Percentiles rank a stretch among this genome's conserved stretches.
phyloP scores from a whole-genome alignment of 2,329 filamentous ascomycete species.

The Emmonsiellopsis sp. region DNA sequence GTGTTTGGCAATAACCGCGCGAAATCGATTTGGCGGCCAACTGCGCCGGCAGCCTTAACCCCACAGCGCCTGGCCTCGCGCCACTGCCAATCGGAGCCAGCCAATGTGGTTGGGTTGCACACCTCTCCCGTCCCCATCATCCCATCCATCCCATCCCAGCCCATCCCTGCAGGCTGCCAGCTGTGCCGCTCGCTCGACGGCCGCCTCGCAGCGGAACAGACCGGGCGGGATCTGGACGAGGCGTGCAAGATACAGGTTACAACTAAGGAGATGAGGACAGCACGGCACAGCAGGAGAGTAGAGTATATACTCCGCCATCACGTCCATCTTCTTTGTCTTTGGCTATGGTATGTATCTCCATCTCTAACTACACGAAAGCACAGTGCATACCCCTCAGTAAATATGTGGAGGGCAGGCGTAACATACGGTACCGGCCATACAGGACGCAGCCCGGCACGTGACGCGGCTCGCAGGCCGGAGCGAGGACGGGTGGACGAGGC shows the following conservation, averaged over 20 bases:
- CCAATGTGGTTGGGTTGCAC: no score
- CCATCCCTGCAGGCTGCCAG: no score
- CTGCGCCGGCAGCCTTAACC: no score
- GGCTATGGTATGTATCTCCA: background rate
- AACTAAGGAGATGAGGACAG: background rate
- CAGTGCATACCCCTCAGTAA: background rate
- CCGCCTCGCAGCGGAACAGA: slow-evolving; percentile 1
- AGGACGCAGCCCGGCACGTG: background rate
- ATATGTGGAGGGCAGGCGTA: background rate
- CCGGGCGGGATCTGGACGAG: slow-evolving; percentile 4
- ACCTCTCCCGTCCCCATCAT: no score
- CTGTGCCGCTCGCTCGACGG: background rate
- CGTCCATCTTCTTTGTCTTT: background rate
- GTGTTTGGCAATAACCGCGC: no score
- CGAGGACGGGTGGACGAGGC: background rate
- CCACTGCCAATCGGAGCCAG: no score
- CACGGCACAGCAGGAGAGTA: background rate
- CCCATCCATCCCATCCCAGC: no score
- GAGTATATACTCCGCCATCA: background rate
- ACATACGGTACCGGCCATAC: background rate
- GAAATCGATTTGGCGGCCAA: no score
- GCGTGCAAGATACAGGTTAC: no score
- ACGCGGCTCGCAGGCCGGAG: background rate
- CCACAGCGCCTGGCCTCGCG: no score
- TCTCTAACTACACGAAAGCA: background rate